Evolutionary conservation across 805 yeast species (phyloP).

Genomic region (Kodamaea hsintzibuensis): DNA sequence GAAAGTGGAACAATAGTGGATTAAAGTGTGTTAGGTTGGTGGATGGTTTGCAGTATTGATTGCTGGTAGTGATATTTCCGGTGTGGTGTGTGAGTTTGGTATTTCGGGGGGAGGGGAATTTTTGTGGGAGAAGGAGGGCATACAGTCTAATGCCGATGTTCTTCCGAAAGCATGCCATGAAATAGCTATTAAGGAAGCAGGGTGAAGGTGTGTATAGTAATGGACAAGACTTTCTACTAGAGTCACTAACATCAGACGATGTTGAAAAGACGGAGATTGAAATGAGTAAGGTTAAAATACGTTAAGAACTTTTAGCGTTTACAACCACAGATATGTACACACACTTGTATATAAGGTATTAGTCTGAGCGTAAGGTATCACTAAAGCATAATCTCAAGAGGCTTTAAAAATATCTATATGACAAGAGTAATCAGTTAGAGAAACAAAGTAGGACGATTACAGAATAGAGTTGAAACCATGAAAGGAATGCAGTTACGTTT

Average conservation of each 20-base stretch:
- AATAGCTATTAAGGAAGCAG: too few species aligned
- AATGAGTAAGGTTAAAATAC: too few species aligned
- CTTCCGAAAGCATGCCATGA: too few species aligned
- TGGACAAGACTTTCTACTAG: too few species aligned
- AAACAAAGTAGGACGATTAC: background rate
- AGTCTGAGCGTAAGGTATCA: background rate
- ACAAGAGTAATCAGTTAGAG: background rate
- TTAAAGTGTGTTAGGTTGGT: background rate
- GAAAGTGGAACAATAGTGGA: background rate
- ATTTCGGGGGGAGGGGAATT: too few species aligned
- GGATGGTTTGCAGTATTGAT: background rate
- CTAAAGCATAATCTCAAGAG: background rate
- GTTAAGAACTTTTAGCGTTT: too few species aligned
- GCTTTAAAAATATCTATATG: background rate
- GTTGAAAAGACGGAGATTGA: too few species aligned
- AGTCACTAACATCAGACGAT: too few species aligned
- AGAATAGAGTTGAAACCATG: background rate
- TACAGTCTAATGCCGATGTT: too few species aligned
- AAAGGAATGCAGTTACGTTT: background rate
- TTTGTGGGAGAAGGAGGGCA: too few species aligned
- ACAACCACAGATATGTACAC: too few species aligned
- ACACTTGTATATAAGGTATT: background rate
- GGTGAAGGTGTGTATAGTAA: too few species aligned
- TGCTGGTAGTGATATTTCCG: background rate
- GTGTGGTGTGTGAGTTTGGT: background rate